Base-by-base conservation (phyloP, 257 asterid species). In the Prunella vulgaris region DNA sequence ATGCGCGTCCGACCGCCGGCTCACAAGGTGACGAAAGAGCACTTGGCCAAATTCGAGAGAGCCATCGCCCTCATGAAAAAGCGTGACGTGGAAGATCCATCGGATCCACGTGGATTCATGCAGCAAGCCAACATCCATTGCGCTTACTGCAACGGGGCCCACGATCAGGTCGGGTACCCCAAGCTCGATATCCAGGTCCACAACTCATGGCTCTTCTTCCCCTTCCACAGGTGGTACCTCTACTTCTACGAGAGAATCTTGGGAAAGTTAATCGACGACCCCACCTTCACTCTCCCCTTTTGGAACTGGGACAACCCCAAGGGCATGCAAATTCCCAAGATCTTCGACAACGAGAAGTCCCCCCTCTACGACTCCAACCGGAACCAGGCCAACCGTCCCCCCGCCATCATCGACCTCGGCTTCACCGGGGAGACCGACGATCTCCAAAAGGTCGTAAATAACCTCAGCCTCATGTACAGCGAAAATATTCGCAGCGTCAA, bases 191-290 rank as follows among this genome's bases (percentile, higher is more conserved):
- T 48, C 4, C 54, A 48, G 22, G 21, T 86, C 21, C 89, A 84
- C 52, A 49, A 63, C n/a, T 81, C 80, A 0, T 79, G 86, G 83
- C 76, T 84, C 5, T 84, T 84, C 66, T 84, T 81, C 17, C 86
- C 86, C 10, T 79, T 79, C 69, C 86, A 81, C 28, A 58, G 86
- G 14, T 79, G 81, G 87, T 77, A 82, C 68, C 20, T 80, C 10
- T 80, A 77, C 46, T 83, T 83, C 79, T 80, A 73, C 30, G 88
- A 83, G 77, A 81, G 82, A 18, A 83, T 80, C 37, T 28, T 78
- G 22, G 82, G 74, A 0, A 70, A 66, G 13, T 38, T 83, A 35
- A 74, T 83, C 5, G 80, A 17, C 0, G 85, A 83, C 10, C 84
- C 81, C 0, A 71, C 77, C 1, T 80, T 83, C 38, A 69, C 68